These are phyloP conservation scores for Ehretia macrophylla DNA, from an alignment of 257 asterid genomes.

Conservation along the genomic window DNA sequence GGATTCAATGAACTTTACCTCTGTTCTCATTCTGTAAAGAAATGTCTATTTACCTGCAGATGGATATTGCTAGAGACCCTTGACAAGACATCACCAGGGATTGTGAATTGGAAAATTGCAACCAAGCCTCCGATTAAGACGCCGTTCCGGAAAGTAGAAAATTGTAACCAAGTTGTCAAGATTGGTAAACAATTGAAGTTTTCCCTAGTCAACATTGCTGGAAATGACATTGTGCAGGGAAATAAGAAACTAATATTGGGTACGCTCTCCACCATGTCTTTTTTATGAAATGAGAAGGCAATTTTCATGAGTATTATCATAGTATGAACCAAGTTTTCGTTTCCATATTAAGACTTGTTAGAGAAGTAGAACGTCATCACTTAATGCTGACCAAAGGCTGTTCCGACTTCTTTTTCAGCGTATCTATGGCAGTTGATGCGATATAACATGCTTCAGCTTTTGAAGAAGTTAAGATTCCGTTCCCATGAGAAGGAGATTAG, in stretches of 20 bases:
- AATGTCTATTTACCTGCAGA: constrained; percentile 35
- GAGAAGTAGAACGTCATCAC: background rate
- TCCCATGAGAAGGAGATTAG: constrained; percentile 84
- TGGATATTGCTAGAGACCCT: constrained; percentile 90
- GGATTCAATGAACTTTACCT: background rate
- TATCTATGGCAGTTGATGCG: constrained; percentile 95
- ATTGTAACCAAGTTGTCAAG: constrained; percentile 94
- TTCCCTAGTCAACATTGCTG: constrained; percentile 89
- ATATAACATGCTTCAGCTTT: constrained; percentile 79
- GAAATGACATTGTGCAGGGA: constrained; percentile 94
- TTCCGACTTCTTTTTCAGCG: constrained; percentile 53
- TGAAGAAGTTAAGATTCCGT: constrained; percentile 79
- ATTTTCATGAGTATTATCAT: too few relatives aligned
- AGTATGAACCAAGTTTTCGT: background rate
- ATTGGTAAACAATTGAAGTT: constrained; percentile 88
- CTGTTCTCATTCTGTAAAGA: constrained; percentile 6
- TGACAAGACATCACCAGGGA: constrained; percentile 90
- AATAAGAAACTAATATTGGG: constrained; percentile 88
- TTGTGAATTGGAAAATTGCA: constrained; percentile 88
- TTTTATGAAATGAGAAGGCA: background rate
- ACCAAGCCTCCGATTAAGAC: constrained; percentile 90
- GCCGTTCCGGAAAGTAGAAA: constrained; percentile 96
- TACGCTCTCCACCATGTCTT: constrained; percentile 22
- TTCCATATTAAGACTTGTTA: background rate
- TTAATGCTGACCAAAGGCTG: constrained; percentile 15